phyloP scores from a whole-genome alignment of 1,284 basidiomycete species.

The Cutaneotrichosporon cutaneum region DNA sequence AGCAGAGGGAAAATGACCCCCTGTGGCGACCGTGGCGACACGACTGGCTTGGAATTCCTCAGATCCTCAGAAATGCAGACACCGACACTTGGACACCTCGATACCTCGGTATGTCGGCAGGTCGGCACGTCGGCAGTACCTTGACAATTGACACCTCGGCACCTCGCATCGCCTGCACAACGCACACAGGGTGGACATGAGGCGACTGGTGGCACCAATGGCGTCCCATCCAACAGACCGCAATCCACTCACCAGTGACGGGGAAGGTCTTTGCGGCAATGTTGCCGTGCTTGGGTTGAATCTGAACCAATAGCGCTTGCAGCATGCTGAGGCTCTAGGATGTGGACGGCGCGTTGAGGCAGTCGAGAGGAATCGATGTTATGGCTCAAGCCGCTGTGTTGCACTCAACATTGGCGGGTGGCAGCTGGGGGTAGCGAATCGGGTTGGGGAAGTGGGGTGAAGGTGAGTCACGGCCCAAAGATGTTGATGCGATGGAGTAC shows the following conservation, averaged over 20 bases:
- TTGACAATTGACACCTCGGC: too few species aligned
- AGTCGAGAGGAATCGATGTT: neutral
- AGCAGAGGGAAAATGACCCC: too few species aligned
- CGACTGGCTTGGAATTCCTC: too few species aligned
- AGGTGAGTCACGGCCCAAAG: neutral
- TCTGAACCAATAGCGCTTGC: neutral
- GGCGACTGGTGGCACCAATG: too few species aligned
- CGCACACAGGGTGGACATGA: too few species aligned
- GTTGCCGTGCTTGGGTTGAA: conserved; percentile 14
- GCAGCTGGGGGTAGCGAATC: neutral
- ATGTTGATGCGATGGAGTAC: neutral
- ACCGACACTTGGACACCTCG: too few species aligned
- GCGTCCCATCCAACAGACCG: too few species aligned
- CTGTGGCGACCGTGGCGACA: too few species aligned
- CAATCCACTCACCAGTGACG: conserved; percentile 15
- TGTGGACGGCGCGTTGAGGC: neutral
- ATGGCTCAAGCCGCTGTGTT: neutral
- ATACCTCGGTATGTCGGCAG: too few species aligned
- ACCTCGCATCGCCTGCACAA: too few species aligned
- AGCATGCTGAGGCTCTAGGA: neutral
- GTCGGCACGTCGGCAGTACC: too few species aligned
- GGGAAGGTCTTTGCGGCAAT: conserved; percentile 9
- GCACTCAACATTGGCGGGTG: conserved; percentile 3
- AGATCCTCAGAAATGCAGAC: too few species aligned
- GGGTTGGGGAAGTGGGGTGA: neutral